phyloP scores from a whole-genome alignment of 140 eudicot species.

The Stevia rebaudiana region DNA sequence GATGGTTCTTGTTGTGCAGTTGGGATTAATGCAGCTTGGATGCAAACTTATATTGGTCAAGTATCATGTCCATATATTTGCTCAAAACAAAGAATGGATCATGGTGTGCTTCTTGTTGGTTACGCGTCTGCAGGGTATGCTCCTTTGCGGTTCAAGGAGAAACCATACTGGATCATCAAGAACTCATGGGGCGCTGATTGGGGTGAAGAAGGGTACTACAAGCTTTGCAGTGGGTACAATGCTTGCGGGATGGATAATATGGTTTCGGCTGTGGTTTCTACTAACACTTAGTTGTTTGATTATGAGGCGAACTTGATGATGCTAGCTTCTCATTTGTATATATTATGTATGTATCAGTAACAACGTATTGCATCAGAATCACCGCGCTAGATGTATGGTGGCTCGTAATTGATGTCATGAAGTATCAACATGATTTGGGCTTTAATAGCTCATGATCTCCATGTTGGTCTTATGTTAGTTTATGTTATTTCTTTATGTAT shows the following conservation, averaged over 20 bases:
- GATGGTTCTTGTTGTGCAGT: slow-evolving; percentile 34
- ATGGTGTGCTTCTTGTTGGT: slow-evolving; percentile 86
- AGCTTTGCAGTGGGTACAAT: slow-evolving; percentile 72
- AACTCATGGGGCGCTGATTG: slow-evolving; percentile 90
- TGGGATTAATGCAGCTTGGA: slow-evolving; percentile 76
- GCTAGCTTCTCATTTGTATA: slow-evolving; percentile 18
- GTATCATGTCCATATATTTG: slow-evolving; percentile 96
- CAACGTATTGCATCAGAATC: not conserved
- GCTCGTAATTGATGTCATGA: slow-evolving; percentile 7
- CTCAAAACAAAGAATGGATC: slow-evolving; percentile 50
- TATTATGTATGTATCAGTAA: slow-evolving; percentile 18
- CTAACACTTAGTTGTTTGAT: slow-evolving; percentile 2
- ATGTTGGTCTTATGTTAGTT: slow-evolving; percentile 21
- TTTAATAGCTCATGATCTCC: slow-evolving; percentile 20
- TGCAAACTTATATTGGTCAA: slow-evolving; percentile 86
- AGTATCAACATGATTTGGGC: slow-evolving; percentile 17
- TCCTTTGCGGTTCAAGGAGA: slow-evolving; percentile 61
- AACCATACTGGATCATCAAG: slow-evolving; percentile 97
- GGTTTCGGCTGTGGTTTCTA: slow-evolving; percentile 82
- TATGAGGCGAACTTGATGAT: not conserved
- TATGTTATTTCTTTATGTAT: not conserved
- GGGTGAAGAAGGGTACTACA: slow-evolving; percentile 93
- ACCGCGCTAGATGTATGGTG: slow-evolving; percentile 6
- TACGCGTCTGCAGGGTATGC: slow-evolving; percentile 72
- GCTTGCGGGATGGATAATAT: slow-evolving; percentile 79